Evolutionary conservation across 2,329 filamentous ascomycete genomes (phyloP), one percentile per base, ranked within the genome.

Genomic region (Aspergillus novoparasiticus): DNA sequence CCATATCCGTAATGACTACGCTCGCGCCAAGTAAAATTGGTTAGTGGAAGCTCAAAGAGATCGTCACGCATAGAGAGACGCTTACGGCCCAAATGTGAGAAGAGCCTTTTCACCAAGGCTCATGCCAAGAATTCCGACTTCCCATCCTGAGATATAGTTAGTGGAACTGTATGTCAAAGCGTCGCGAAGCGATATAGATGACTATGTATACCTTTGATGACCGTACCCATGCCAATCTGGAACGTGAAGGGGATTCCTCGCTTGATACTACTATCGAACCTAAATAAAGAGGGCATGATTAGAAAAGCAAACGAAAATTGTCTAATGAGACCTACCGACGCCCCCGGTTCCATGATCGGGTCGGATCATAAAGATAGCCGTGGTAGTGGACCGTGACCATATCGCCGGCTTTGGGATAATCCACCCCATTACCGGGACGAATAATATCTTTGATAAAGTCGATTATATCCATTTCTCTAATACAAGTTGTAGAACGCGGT

Each of bases 401-500:
- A 41, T 69, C 67, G 6, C 67, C 67, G 2, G 34, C 43, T 32
- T 65, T 60, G 19, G 67, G 67, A 36, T 69, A 68, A 50, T 69
- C 65, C 1, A 69, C 43, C n/a, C 65, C 67, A 23, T 69, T 68
- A 1, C 67, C 67, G 2, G 67, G 67, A 4, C 65, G 65, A n/a
- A 68, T 43, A 6, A 68, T 69, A 3, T 69, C 67, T n/a, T 68
- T 69, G 41, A 69, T 59, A 28, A 69, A 69, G 56, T 69, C 67
- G 28, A 69, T 68, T 19, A 69, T 1, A 0, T 65, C 67, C 67
- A 69, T 68, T 41, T 28, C 3, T 46, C 6, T 3, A n/a, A 23
- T 23, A 12, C 1, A 46, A 46, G n/a, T 14, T 41, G 39, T 4
- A 19, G 6, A 41, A n/a, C 16, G 8, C n/a, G 16, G 39, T 41